Conservation (phyloP, 306 rosid genomes). For the Mimosa pudica region DNA sequence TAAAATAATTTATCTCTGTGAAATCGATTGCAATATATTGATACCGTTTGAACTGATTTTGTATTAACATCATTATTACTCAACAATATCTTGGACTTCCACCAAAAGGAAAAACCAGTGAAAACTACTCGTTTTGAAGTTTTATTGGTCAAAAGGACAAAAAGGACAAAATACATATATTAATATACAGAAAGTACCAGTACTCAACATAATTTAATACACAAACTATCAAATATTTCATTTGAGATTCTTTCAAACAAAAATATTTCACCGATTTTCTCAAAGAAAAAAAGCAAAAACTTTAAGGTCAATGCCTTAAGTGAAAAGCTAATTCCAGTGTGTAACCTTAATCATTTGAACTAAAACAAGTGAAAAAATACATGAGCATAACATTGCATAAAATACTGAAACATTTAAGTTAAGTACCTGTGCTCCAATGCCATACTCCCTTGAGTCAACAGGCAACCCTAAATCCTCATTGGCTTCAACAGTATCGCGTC, state of each 20-base stretch:
- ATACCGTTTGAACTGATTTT: neutral
- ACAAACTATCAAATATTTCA: too few species aligned
- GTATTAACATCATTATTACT: neutral
- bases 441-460: conserved; percentile 93
- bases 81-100: neutral
- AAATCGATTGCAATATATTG: neutral
- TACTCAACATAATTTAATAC: too few species aligned
- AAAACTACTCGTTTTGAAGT: too few species aligned
- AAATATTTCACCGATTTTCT: too few species aligned
- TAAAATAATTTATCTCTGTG: neutral
- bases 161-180: too few species aligned
- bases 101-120: neutral
- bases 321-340: neutral
- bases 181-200: too few species aligned
- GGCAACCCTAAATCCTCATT: conserved; percentile 95
- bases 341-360: conserved; percentile 9
- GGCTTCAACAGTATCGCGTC: conserved; percentile 93
- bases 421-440: conserved; percentile 92
- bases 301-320: too few species aligned
- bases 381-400: conserved; percentile 14
- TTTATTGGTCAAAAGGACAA: too few species aligned
- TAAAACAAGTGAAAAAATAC: neutral
- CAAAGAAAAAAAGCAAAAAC: neutral
- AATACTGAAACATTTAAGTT: neutral
- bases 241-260: too few species aligned